These are phyloP conservation scores for Sarocladium brachiariae DNA, from an alignment of 2,329 filamentous ascomycete genomes.

Conservation along the genomic window DNA sequence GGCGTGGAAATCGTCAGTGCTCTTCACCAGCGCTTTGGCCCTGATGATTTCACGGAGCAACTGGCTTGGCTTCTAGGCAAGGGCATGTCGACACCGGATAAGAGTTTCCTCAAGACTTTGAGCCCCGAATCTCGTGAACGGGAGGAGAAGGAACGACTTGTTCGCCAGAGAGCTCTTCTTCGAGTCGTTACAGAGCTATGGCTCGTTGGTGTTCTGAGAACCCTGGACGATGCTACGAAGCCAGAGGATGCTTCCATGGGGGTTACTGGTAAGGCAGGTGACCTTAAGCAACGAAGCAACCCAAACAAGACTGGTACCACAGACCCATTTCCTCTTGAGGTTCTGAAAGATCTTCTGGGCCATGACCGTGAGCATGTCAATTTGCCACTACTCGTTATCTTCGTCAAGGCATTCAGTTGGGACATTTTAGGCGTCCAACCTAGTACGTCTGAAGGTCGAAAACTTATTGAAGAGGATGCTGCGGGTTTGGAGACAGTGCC, in stretches of 20 bases:
- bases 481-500: slow-evolving; percentile 29
- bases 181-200: slow-evolving; percentile 92
- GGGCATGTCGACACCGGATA: slow-evolving; percentile 86
- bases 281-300: slow-evolving; percentile 47
- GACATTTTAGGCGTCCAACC: slow-evolving; percentile 80
- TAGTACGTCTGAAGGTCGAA: slow-evolving; percentile 68
- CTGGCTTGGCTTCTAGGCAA: slow-evolving; percentile 89
- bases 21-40: slow-evolving; percentile 91
- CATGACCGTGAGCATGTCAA: slow-evolving; percentile 91
- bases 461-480: slow-evolving; percentile 76
- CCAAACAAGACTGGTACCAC: slow-evolving; percentile 58
- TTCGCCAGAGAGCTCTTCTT: slow-evolving; percentile 76
- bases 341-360: slow-evolving; percentile 92
- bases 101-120: slow-evolving; percentile 70
- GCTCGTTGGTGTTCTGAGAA: slow-evolving; percentile 83
- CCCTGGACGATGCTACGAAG: slow-evolving; percentile 59
- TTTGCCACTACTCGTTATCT: slow-evolving; percentile 83
- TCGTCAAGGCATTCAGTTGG: slow-evolving; percentile 95
- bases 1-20: slow-evolving; percentile 90
- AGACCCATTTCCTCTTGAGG: slow-evolving; percentile 92
- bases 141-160: slow-evolving; percentile 89
- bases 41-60: slow-evolving; percentile 82
- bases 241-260: slow-evolving; percentile 59
- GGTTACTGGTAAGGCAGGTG: slow-evolving; percentile 55
- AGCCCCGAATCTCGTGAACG: slow-evolving; percentile 78